These are phyloP conservation scores for Rhododendron griersonianum DNA, from an alignment of 148 eudicot genomes.

Conservation along the genomic window DNA sequence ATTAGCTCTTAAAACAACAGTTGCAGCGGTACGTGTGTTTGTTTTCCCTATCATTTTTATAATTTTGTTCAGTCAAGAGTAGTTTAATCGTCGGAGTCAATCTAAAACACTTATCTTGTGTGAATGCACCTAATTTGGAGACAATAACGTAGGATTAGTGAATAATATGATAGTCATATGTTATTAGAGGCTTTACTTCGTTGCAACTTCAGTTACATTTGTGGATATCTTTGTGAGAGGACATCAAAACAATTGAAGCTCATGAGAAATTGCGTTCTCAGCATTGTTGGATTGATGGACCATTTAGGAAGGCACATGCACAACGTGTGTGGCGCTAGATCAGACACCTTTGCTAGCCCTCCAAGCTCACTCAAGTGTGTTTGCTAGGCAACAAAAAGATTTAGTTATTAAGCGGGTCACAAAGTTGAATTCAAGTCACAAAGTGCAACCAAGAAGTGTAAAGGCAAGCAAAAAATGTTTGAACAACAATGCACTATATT, in stretches of 20 bases:
- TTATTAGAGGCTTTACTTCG: not conserved
- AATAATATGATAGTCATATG: not conserved
- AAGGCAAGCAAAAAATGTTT: not conserved
- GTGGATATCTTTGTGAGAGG: not conserved
- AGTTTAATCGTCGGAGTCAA: not conserved
- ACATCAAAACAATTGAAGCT: not conserved
- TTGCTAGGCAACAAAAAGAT: not conserved
- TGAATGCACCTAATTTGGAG: not conserved
- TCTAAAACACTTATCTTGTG: not conserved
- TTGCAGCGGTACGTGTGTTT: constrained; percentile 78
- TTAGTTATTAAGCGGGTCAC: not conserved
- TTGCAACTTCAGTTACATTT: constrained; percentile 10
- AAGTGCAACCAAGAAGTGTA: not conserved
- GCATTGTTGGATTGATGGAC: not conserved
- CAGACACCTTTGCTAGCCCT: too few relatives aligned
- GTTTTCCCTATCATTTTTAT: not conserved
- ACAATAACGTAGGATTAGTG: not conserved
- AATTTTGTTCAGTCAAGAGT: not conserved
- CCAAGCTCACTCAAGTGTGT: not conserved
- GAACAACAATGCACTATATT: not conserved
- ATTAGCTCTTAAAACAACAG: constrained; percentile 92
- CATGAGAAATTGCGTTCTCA: not conserved
- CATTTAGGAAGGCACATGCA: not conserved
- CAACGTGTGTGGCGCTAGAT: too few relatives aligned
- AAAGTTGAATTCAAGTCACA: not conserved